phyloP scores from a whole-genome alignment of 345 rosid species.

The Adansonia digitata region DNA sequence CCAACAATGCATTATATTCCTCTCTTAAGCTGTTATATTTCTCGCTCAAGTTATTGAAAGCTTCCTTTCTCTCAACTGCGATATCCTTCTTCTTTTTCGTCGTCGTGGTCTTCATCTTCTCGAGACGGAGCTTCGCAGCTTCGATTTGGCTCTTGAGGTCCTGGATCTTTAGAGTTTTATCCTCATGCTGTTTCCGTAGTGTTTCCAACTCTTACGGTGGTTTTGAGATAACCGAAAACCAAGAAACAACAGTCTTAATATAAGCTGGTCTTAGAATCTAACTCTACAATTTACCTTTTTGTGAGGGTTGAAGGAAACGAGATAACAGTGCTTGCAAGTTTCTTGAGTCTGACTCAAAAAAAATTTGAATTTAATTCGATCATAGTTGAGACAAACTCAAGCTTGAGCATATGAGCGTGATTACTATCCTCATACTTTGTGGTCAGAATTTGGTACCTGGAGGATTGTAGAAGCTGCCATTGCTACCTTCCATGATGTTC shows the following conservation, averaged over 20 bases:
- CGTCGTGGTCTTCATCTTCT: conserved; percentile 20
- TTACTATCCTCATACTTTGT: too few relatives aligned
- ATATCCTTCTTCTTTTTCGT: conserved; percentile 10
- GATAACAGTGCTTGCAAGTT: too few relatives aligned
- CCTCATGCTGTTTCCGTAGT: conserved; percentile 35
- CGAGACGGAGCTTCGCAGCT: conserved; percentile 27
- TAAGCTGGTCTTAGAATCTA: neutral
- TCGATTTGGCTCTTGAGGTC: conserved; percentile 42
- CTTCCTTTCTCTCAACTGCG: conserved; percentile 29
- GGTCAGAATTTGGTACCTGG: conserved; percentile 25
- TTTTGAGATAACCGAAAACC: neutral
- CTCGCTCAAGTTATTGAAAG: conserved; percentile 26
- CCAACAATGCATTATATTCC: conserved; percentile 33
- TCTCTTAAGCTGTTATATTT: conserved; percentile 32
- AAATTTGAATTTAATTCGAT: too few relatives aligned
- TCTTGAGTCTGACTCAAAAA: too few relatives aligned
- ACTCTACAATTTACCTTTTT: too few relatives aligned
- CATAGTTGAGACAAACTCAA: too few relatives aligned
- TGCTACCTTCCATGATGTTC: conserved; percentile 31
- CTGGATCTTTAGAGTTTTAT: conserved; percentile 32
- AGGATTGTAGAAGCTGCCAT: conserved; percentile 16
- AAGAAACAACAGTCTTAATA: neutral
- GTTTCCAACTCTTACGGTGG: conserved; percentile 24
- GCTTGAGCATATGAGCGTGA: too few relatives aligned
- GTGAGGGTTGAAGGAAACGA: too few relatives aligned